phyloP scores from a whole-genome alignment of 2,329 filamentous ascomycete species.

The Ophiocordyceps australis region DNA sequence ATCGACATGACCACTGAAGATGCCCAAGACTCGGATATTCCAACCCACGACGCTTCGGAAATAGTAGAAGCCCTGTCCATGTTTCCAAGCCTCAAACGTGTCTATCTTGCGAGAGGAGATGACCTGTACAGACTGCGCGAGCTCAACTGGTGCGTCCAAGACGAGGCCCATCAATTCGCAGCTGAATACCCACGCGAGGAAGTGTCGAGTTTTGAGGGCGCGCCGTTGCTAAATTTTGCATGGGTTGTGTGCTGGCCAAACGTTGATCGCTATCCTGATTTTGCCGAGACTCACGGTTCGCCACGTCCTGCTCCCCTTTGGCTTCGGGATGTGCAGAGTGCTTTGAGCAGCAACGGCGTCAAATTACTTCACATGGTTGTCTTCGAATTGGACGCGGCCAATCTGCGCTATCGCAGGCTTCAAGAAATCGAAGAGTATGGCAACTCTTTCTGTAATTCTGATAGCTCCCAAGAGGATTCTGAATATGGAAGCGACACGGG shows the following conservation, averaged over 20 bases:
- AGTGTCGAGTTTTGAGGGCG: no score
- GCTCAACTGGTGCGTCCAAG: slow-evolving; percentile 14
- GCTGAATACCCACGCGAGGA: no score
- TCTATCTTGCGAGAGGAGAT: slow-evolving; percentile 7
- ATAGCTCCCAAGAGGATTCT: no score
- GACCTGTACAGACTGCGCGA: not conserved
- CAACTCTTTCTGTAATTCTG: no score
- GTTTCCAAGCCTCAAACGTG: slow-evolving; percentile 9
- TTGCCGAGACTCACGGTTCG: slow-evolving; percentile 9
- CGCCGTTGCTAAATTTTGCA: no score
- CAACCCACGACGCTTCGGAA: no score
- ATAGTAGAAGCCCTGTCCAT: slow-evolving; percentile 1
- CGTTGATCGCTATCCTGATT: slow-evolving; percentile 9
- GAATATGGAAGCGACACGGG: slow-evolving; percentile 2
- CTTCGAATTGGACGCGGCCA: slow-evolving; percentile 7
- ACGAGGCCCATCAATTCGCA: slow-evolving; percentile 9
- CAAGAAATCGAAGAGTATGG: slow-evolving; percentile 1
- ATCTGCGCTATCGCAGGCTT: slow-evolving; percentile 6
- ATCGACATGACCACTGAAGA: no score
- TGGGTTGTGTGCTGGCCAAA: slow-evolving; percentile 17
- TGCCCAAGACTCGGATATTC: no score
- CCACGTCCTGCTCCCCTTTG: slow-evolving; percentile 1
- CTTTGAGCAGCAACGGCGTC: slow-evolving; percentile 3
- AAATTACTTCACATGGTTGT: slow-evolving; percentile 12
- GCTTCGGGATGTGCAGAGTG: not conserved